A percentile compares a stretch with the other conserved stretches of the same genome.
Evolutionary conservation across 257 asterid species (phyloP).

Genomic region (Leptodermis oblonga): DNA sequence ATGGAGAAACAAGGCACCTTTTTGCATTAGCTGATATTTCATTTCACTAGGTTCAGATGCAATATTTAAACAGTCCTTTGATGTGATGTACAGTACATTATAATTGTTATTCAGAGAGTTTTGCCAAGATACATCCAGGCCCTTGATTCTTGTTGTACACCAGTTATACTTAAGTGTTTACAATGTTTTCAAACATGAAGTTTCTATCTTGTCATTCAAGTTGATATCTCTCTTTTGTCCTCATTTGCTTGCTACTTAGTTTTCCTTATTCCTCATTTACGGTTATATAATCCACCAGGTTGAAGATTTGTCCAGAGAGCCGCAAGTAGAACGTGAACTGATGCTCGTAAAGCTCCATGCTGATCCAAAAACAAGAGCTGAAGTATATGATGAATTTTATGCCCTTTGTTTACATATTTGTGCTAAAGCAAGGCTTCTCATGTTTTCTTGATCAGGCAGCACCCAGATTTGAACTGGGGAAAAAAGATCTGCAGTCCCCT

Average conservation of each 20-base stretch:
- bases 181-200: not conserved
- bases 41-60: not conserved
- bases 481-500: not conserved
- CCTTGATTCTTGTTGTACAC: not conserved
- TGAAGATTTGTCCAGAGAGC: conserved; percentile 69
- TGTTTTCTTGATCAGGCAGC: not conserved
- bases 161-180: not conserved
- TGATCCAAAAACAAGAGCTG: conserved; percentile 59
- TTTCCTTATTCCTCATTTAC: conserved; percentile 12
- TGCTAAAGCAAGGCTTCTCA: conserved; percentile 3
- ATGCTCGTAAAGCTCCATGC: conserved; percentile 77
- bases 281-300: conserved; percentile 44
- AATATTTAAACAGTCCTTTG: not conserved
- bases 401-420: conserved; percentile 5
- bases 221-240: not conserved
- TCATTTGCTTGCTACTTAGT: conserved; percentile 3
- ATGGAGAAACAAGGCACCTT: not conserved
- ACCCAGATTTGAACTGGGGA: not conserved
- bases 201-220: not conserved
- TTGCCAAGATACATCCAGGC: not conserved
- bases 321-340: conserved; percentile 86
- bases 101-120: not conserved
- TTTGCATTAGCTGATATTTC: not conserved
- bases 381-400: conserved; percentile 34
- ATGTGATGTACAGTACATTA: not conserved